Evolutionary conservation across 305 asterid species (phyloP), one percentile per base, ranked within the genome.

Genomic region (Fraxinus xanthoxyloides): DNA sequence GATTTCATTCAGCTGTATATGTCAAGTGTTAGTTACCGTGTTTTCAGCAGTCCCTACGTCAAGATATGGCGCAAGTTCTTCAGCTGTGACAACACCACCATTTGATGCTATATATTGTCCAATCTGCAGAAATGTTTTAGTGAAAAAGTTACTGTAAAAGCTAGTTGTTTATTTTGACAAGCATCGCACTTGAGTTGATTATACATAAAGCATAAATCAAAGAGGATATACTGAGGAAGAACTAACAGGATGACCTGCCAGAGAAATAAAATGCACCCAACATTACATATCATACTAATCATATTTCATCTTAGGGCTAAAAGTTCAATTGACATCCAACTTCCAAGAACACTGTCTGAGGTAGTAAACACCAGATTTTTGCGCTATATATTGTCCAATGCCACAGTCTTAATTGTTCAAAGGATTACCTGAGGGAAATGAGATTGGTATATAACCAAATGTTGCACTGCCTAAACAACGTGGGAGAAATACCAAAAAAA

Each of bases 41-140:
- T 83, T 89, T 75, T 88, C 87, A 75, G 91, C 51, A 85, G 90
- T 85, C 82, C 91, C 95, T 76, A 92, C 87, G 88, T 97, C 97
- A 86, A 97, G 98, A 90, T 89, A 97, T 31, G 99, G 99, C 79
- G 97, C 97, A 84, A 97, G 92, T 91, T 97, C 99, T 87, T 97
- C 98, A 84, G 99, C 99, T 65, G 98, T 86, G 82, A 97, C 97
- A 85, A 94, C 96, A 19, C 99, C 98, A 54, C 98, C 99, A 87
- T 97, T 93, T 87, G 95, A 92, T 84, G 97, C 82, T 83, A 97
- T 91, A 85, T 93, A 93, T 83, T 91, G 90, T 69, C 98, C 98
- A 83, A 97, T 92, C 99, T 97, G 95, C 87, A 87, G 77, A 73
- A 32, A 72, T 43, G 56, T 65, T 56, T 59, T 78, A 63, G 40